Base-by-base conservation (phyloP, 345 rosid species). In the Citrus cavaleriei region DNA sequence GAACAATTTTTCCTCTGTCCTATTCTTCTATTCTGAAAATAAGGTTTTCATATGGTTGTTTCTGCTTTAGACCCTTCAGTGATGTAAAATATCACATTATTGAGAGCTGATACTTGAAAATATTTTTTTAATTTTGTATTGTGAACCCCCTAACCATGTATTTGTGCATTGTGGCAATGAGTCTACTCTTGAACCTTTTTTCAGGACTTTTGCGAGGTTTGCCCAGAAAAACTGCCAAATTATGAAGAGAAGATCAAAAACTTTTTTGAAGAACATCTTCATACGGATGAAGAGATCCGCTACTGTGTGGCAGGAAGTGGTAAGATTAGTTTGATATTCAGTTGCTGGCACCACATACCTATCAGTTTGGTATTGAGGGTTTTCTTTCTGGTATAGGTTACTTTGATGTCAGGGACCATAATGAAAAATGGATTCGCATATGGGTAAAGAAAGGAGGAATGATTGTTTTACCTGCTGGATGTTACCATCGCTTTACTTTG, bases 231-330 rank as follows among this genome's bases (percentile, higher is more conserved):
- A 86, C 91, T 93, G 35, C 95, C 88, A 72, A 92, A 94, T 75
- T 96, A 94, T 76, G 99, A 94, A 69, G 91, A 81, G 68, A 96
- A 94, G 85, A 94, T 96, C 0, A 96, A 94, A 77, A 86, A 84
- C 79, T 93, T 97, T 80, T 97, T 91, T 65, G 97, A 96, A 78
- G 98, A 96, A 69, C 99, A 94, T 88, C 86, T 96, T 66, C 99
- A 93, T 84, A 96, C 98, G 35, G 98, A 96, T 85, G 98, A 96
- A 78, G 99, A 94, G 94, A 96, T 94, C 74, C 94, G 97, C 74
- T 90, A 96, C 72, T 88, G 89, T 79, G 90, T 96, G 78, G 97
- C 86, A 82, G 98, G 99, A 87, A 96, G 95, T 81, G 99, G 99
- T 94, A 86, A 16, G 80, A 57, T 61, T 70, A 67, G 4, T 78